These are phyloP conservation scores for Lippia alba DNA, from an alignment of 305 asterid genomes.

Conservation along the genomic window DNA sequence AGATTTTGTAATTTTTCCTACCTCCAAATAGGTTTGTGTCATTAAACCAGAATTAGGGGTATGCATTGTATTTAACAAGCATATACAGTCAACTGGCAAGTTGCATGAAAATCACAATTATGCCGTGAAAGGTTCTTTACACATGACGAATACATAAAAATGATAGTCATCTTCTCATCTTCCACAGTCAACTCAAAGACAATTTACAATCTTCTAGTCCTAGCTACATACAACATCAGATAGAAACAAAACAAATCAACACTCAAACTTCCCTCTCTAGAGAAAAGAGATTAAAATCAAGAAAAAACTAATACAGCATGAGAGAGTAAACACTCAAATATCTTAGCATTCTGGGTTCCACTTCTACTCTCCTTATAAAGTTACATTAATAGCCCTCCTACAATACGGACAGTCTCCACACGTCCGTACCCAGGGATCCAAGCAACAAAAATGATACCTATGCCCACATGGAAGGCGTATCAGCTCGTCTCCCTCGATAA, in stretches of 20 bases:
- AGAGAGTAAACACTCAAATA: conserved; percentile 11
- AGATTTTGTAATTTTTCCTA: no score
- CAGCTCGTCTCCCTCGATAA: conserved; percentile 68
- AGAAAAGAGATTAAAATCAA: background rate
- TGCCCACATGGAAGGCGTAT: conserved; percentile 66
- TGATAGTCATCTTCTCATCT: background rate
- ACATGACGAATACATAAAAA: background rate
- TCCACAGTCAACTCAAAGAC: conserved; percentile 16
- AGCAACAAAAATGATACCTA: conserved; percentile 73
- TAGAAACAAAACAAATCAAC: conserved; percentile 23
- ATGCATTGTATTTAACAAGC: background rate
- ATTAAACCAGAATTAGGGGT: background rate
- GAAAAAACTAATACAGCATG: conserved; percentile 10
- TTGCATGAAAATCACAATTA: background rate
- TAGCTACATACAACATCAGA: conserved; percentile 21
- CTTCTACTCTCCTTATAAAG: conserved; percentile 23
- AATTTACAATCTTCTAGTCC: conserved; percentile 28
- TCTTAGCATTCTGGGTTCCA: conserved; percentile 22
- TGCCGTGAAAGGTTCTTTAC: background rate
- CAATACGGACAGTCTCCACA: conserved; percentile 96
- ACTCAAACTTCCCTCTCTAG: conserved; percentile 25
- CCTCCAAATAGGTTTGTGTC: no score
- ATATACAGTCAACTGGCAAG: background rate
- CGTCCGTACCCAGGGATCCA: conserved; percentile 74
- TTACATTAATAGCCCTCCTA: conserved; percentile 54